Evolutionary conservation across 495 filamentous ascomycete genomes (phyloP).

Genomic region (Penicillium steckii): DNA sequence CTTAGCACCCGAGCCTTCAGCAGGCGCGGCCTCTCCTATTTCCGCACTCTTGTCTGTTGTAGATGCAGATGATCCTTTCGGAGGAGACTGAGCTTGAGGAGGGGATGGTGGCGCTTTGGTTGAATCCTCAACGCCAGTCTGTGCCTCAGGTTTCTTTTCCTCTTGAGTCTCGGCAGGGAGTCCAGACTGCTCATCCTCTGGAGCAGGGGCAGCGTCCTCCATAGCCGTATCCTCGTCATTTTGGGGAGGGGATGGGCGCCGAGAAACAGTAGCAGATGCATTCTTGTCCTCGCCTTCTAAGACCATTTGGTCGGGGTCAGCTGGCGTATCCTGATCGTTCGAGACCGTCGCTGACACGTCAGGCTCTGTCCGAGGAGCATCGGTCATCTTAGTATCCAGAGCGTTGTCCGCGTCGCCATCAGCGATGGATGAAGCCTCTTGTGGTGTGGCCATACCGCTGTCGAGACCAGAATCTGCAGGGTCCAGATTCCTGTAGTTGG

Average conservation of each 20-base stretch:
- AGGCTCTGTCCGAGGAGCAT: slow-evolving; percentile 44
- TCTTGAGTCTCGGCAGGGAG: slow-evolving; percentile 17
- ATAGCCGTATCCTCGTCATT: slow-evolving; percentile 64
- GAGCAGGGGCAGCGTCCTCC: slow-evolving; percentile 51
- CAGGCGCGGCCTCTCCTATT: slow-evolving; percentile 16
- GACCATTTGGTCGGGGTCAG: slow-evolving; percentile 38
- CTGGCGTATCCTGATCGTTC: slow-evolving; percentile 39
- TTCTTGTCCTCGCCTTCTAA: slow-evolving; percentile 40
- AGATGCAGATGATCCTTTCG: slow-evolving; percentile 22
- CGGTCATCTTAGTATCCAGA: slow-evolving; percentile 49
- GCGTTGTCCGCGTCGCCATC: slow-evolving; percentile 50
- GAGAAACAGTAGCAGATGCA: slow-evolving; percentile 37
- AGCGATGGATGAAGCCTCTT: slow-evolving; percentile 47
- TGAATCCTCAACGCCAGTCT: slow-evolving; percentile 20
- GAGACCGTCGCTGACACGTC: slow-evolving; percentile 26
- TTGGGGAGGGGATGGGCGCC: slow-evolving; percentile 45
- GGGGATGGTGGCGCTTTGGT: slow-evolving; percentile 21
- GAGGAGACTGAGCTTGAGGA: slow-evolving; percentile 14
- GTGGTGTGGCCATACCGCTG: slow-evolving; percentile 57
- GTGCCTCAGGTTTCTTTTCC: slow-evolving; percentile 25
- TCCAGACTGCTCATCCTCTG: slow-evolving; percentile 19
- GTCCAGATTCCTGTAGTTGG: slow-evolving; percentile 68
- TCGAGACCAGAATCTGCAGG: slow-evolving; percentile 63
- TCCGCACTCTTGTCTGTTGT: slow-evolving; percentile 15
- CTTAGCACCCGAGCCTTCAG: slow-evolving; percentile 22